Evolutionary conservation across 1,284 basidiomycete species (phyloP), one percentile per base, ranked within the genome.

Genomic region (Leucoagaricus sp.): DNA sequence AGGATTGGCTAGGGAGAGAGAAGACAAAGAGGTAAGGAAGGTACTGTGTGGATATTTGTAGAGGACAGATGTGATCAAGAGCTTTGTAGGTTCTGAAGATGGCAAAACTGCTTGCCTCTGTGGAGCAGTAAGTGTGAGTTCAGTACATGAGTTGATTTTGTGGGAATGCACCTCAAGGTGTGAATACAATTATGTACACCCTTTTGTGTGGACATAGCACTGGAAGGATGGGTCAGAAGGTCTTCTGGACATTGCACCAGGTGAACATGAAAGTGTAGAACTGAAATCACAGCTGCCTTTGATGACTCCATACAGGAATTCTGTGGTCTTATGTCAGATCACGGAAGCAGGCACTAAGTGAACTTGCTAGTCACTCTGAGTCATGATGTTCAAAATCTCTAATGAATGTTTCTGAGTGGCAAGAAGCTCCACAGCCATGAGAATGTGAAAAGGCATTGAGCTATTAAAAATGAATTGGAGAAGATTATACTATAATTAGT

Each of bases 61-160:
- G 68, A 63, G 19, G 70, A 65, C 23, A 75, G 41, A 55, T 76
- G 75, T 9, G 69, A 66, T 29, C 71, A 72, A 28, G 76, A 76
- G 26, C 74, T 68, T 53, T 69, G 74, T 6, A 80, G 60, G 64
- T 89, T 89, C 59, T 82, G 83, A 23, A 71, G 62, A 61, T 82
- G 87, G 49, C 86, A 77, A 58, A 83, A 88, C 44, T 89, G 84
- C 67, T 89, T 87, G 10, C 85, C 87, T 67, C 86, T 85, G n/a
- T n/a, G n/a, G n/a, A n/a, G n/a, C n/a, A n/a, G n/a, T n/a, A n/a
- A n/a, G n/a, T n/a, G n/a, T n/a, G n/a, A n/a, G n/a, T n/a, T n/a
- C n/a, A n/a, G n/a, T n/a, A n/a, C n/a, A n/a, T n/a, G n/a, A n/a
- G n/a, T n/a, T n/a, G n/a, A n/a, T n/a, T n/a, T n/a, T n/a, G n/a